Conservation (phyloP, 495 filamentous ascomycete species). For the Astrothelium macrocarpum region DNA sequence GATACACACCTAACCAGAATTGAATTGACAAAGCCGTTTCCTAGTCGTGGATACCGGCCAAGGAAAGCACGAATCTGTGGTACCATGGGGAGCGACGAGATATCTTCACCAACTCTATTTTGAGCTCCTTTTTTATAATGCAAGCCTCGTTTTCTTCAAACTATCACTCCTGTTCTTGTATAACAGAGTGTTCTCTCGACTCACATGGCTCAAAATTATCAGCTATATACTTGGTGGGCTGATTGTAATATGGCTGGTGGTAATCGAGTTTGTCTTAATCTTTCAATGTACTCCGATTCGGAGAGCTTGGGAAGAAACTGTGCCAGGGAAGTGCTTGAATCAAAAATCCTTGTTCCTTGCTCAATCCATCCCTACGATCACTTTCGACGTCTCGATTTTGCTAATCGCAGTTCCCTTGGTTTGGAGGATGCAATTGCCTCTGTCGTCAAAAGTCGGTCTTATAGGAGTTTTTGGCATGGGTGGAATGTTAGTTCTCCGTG, state of each 20-base stretch:
- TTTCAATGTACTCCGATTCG: neutral
- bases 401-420: neutral
- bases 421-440: neutral
- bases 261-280: neutral
- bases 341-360: neutral
- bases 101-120: neutral
- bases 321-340: neutral
- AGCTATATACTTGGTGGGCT: neutral
- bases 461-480: neutral
- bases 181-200: neutral
- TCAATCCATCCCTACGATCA: neutral
- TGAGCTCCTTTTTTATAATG: neutral
- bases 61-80: neutral
- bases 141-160: neutral
- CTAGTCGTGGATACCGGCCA: neutral
- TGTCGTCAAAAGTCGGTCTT: neutral
- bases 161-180: neutral
- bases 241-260: neutral
- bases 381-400: neutral
- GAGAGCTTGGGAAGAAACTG: neutral
- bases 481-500: neutral
- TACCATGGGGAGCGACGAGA: neutral
- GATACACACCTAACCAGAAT: neutral
- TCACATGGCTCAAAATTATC: neutral
- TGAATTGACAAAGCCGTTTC: neutral